These are phyloP conservation scores for Brassica nigra DNA, from an alignment of 345 rosid species.

Conservation along the genomic window DNA sequence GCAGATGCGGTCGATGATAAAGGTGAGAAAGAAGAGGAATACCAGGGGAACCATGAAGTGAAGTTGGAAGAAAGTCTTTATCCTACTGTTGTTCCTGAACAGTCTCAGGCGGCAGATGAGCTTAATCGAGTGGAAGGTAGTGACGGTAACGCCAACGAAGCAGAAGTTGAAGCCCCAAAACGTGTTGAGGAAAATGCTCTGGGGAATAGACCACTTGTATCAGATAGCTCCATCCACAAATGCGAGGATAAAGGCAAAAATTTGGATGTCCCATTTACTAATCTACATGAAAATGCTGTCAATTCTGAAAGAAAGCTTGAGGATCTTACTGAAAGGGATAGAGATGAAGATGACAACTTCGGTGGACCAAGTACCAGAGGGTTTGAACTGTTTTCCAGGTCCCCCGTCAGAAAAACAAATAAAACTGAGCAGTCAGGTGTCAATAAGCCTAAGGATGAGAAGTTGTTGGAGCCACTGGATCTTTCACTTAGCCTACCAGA, in stretches of 20 bases:
- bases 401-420: slow-evolving; percentile 64
- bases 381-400: slow-evolving; percentile 79
- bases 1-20: slow-evolving; percentile 33
- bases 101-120: slow-evolving; percentile 42
- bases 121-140: slow-evolving; percentile 40
- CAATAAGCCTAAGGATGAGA: slow-evolving; percentile 61
- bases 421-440: slow-evolving; percentile 51
- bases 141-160: slow-evolving; percentile 48
- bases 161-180: slow-evolving; percentile 42
- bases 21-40: slow-evolving; percentile 36
- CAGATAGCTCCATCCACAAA: slow-evolving; percentile 39
- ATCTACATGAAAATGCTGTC: slow-evolving; percentile 41
- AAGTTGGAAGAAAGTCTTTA: slow-evolving; percentile 42
- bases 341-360: slow-evolving; percentile 53
- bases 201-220: slow-evolving; percentile 37
- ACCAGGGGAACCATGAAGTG: slow-evolving; percentile 31
- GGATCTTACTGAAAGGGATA: slow-evolving; percentile 40
- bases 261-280: slow-evolving; percentile 47
- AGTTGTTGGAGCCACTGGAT: slow-evolving; percentile 78
- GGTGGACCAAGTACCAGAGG: slow-evolving; percentile 86
- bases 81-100: slow-evolving; percentile 41
- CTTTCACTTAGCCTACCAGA: slow-evolving; percentile 93
- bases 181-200: slow-evolving; percentile 39
- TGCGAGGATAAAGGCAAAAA: slow-evolving; percentile 71
- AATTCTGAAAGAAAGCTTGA: slow-evolving; percentile 50